phyloP scores from a whole-genome alignment of 2,329 filamentous ascomycete species.

The Botrytis byssoidea region DNA sequence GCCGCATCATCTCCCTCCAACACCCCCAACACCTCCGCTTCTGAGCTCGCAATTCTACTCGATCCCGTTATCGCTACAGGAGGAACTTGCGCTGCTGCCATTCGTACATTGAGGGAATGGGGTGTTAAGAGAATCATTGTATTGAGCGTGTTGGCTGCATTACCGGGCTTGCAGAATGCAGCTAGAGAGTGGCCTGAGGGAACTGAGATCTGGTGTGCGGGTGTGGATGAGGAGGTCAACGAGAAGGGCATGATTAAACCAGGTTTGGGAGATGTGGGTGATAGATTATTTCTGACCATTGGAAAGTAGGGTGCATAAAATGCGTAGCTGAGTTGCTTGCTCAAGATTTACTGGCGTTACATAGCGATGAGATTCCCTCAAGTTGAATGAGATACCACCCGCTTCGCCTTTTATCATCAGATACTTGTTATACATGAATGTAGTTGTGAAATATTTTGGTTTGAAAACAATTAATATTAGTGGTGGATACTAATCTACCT shows the following conservation, averaged over 20 bases:
- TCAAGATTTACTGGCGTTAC: background rate
- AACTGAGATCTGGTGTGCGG: constrained; percentile 79
- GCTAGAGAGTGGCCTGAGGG: constrained; percentile 76
- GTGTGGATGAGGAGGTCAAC: constrained; percentile 71
- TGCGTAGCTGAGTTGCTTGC: background rate
- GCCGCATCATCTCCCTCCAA: constrained; percentile 42
- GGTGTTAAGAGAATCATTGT: constrained; percentile 80
- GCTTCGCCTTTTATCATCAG: background rate
- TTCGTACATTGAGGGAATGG: constrained; percentile 87
- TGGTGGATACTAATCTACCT: constrained; percentile 22
- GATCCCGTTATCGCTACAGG: constrained; percentile 95
- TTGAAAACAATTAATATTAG: constrained; percentile 8
- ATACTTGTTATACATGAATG: background rate
- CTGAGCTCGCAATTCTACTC: constrained; percentile 75
- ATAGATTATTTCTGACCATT: constrained; percentile 83
- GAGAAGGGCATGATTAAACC: constrained; percentile 86
- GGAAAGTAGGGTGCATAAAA: constrained; percentile 60
- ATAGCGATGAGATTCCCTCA: background rate
- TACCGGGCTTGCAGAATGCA: constrained; percentile 67
- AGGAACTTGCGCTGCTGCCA: constrained; percentile 83
- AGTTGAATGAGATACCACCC: constrained; percentile 16
- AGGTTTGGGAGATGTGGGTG: constrained; percentile 85
- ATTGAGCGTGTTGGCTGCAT: constrained; percentile 70
- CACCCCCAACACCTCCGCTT: constrained; percentile 42
- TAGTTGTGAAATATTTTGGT: background rate